Percentiles rank a stretch among this genome's conserved stretches.
Conservation (phyloP, 164 flowering plant genomes). For the Amborella trichopoda region DNA sequence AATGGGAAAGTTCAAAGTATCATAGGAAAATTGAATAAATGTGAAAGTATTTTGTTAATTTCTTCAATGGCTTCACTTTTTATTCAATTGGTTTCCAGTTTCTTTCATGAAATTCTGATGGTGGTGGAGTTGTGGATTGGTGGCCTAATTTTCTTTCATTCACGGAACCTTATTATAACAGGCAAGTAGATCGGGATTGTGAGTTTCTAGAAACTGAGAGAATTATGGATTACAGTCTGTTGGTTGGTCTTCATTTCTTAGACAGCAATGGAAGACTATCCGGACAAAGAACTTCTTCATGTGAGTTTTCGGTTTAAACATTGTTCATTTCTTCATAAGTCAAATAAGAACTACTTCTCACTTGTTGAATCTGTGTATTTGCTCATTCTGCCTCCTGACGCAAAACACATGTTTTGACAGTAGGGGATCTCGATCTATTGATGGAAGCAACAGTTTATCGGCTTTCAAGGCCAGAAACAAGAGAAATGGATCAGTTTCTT, state of each 20-base stretch:
- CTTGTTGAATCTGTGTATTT: no score
- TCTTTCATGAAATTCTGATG: no score
- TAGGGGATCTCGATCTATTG: constrained; percentile 32
- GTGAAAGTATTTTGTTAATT: neutral
- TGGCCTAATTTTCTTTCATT: no score
- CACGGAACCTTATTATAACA: no score
- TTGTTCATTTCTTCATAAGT: neutral
- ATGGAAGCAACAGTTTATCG: constrained; percentile 22
- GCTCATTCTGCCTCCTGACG: no score
- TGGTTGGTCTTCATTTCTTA: constrained; percentile 79
- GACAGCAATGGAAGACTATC: constrained; percentile 17
- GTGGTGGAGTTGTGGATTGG: no score
- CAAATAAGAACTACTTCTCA: neutral
- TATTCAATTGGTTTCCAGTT: neutral
- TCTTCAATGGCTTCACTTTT: neutral
- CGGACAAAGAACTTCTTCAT: neutral
- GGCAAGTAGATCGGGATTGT: constrained; percentile 73
- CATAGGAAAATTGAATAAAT: neutral
- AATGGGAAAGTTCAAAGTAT: neutral
- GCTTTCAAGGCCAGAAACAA: constrained; percentile 28
- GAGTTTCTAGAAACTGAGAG: constrained; percentile 72
- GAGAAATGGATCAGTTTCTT: constrained; percentile 43
- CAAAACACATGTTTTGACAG: neutral
- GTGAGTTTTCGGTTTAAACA: neutral
- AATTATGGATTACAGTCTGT: constrained; percentile 88